Evolutionary conservation across 2,329 filamentous ascomycete species (phyloP).

Genomic region (Cytospora piceae): DNA sequence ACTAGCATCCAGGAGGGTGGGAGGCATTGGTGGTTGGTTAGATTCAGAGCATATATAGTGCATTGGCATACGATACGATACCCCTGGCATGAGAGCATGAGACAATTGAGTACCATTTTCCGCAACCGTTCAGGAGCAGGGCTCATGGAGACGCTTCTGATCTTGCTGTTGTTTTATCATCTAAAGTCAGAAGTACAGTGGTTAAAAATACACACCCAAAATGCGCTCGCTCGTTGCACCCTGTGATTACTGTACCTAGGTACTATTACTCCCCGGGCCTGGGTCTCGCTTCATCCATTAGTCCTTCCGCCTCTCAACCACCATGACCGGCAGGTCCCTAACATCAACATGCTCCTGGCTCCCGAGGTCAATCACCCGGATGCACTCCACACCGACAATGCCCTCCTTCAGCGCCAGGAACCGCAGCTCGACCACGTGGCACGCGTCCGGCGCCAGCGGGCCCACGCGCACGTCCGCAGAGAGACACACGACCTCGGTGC

Average conservation of each 20-base stretch:
- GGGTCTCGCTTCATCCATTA: slow-evolving; percentile 17
- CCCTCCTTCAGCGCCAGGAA: slow-evolving; percentile 72
- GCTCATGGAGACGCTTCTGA: neutral
- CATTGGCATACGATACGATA: slow-evolving; percentile 21
- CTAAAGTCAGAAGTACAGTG: neutral
- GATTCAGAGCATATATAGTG: slow-evolving; percentile 14
- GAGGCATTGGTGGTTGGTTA: neutral
- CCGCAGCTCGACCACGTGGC: slow-evolving; percentile 72
- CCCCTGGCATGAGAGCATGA: slow-evolving; percentile 4
- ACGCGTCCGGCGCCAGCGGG: slow-evolving; percentile 71
- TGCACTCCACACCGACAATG: slow-evolving; percentile 70
- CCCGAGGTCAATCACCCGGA: slow-evolving; percentile 73
- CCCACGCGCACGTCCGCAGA: slow-evolving; percentile 76
- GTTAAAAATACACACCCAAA: neutral
- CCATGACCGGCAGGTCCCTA: slow-evolving; percentile 70
- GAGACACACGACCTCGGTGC: slow-evolving; percentile 72
- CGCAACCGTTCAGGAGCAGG: neutral
- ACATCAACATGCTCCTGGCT: slow-evolving; percentile 80
- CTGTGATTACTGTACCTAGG: neutral
- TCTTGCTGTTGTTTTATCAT: neutral
- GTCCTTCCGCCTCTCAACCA: slow-evolving; percentile 48
- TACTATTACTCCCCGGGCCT: neutral
- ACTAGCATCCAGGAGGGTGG: neutral
- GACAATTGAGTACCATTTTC: neutral
- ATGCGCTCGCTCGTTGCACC: slow-evolving; percentile 1